Conservation (phyloP, 1,139 yeast genomes). For the Schwanniomyces etchellsii region DNA sequence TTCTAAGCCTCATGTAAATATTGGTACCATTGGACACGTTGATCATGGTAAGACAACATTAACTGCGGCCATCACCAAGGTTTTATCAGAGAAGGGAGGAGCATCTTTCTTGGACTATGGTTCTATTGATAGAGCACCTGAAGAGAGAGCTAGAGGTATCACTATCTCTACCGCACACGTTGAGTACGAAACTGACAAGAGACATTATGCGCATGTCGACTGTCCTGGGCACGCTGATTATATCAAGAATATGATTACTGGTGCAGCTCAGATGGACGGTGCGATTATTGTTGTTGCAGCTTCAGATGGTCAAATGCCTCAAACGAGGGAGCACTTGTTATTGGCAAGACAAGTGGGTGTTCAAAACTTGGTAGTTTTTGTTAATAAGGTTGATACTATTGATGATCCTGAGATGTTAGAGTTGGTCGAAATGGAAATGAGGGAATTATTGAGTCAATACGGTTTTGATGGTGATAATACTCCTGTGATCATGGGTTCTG, state of each 20-base stretch:
- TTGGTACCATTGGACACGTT: conserved; percentile 91
- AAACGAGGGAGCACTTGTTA: conserved; percentile 96
- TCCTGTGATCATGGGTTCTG: conserved; percentile 98
- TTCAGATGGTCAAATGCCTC: conserved; percentile 99
- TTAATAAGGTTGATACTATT: conserved; percentile 94
- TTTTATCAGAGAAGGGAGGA: conserved; percentile 81
- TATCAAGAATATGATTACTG: conserved; percentile 98
- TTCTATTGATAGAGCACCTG: conserved; percentile 96
- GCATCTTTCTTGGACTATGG: conserved; percentile 91
- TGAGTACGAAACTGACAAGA: conserved; percentile 86
- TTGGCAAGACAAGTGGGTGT: conserved; percentile 99
- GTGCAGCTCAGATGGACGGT: conserved; percentile 99
- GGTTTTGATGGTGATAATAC: conserved; percentile 98
- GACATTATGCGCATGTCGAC: conserved; percentile 96
- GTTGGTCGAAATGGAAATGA: conserved; percentile 99
- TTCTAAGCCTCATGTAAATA: conserved; percentile 91
- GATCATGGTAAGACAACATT: conserved; percentile 98
- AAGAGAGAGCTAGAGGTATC: conserved; percentile 99
- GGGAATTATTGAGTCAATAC: conserved; percentile 84
- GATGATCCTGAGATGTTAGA: conserved; percentile 99
- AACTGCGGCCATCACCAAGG: conserved; percentile 98
- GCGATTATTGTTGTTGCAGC: conserved; percentile 99
- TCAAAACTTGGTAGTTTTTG: conserved; percentile 93
- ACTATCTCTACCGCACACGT: conserved; percentile 97
- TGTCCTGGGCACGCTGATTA: conserved; percentile 99